Evolutionary conservation across 768 basidiomycete species (phyloP).

Genomic region (Phylloporus arenicola): DNA sequence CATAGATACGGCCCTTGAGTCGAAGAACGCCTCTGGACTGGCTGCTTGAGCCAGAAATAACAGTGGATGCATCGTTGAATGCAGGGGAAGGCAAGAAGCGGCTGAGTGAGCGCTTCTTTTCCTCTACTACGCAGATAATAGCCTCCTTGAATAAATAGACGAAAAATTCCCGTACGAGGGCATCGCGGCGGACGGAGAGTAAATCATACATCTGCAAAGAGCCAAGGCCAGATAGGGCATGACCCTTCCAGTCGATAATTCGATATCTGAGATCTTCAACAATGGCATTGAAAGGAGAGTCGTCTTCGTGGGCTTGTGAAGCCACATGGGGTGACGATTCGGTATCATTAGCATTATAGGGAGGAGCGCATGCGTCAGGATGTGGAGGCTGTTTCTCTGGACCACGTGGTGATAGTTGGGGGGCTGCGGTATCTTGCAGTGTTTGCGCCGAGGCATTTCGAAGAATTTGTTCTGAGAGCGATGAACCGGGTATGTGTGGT

Average conservation of each 20-base stretch:
- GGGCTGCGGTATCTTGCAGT: conserved; percentile 20
- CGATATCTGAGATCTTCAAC: conserved; percentile 85
- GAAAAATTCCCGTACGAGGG: conserved; percentile 88
- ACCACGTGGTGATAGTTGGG: conserved; percentile 6
- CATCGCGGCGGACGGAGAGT: conserved; percentile 81
- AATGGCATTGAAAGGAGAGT: conserved; percentile 76
- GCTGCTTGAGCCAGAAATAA: conserved; percentile 27
- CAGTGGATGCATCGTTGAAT: conserved; percentile 47
- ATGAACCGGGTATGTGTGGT: conserved; percentile 49
- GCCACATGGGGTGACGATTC: conserved; percentile 28
- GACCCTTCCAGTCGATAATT: conserved; percentile 95
- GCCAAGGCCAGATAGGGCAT: conserved; percentile 85
- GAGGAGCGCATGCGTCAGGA: conserved; percentile 24
- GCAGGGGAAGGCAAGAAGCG: conserved; percentile 65
- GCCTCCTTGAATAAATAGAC: conserved; percentile 98
- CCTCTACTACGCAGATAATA: conserved; percentile 96
- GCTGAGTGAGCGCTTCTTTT: conserved; percentile 80
- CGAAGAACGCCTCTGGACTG: conserved; percentile 66
- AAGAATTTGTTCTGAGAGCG: conserved; percentile 43
- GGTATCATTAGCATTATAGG: conserved; percentile 26
- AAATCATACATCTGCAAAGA: conserved; percentile 89
- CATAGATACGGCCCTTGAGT: conserved; percentile 92
- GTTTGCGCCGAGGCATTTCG: conserved; percentile 24
- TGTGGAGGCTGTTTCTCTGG: conserved; percentile 17
- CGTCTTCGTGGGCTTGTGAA: conserved; percentile 41